A percentile compares a stretch with the other conserved stretches of the same genome.
Conservation (phyloP, 139 green algal species). For the Asterochloris sp. region DNA sequence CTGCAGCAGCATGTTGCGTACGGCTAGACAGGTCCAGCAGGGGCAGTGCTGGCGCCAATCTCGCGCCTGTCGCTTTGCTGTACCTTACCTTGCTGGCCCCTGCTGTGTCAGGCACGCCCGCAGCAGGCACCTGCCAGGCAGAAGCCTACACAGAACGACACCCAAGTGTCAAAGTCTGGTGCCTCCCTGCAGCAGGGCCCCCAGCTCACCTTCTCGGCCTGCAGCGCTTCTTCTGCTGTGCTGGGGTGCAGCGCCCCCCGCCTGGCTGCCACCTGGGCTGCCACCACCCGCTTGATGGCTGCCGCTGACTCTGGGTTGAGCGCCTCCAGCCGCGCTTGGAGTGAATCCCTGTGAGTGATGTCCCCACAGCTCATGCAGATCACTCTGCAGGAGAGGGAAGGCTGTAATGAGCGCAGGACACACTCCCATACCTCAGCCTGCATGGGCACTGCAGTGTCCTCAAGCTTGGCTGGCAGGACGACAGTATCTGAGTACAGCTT, state of each 20-base stretch:
- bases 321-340: constrained; percentile 57
- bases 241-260: constrained; percentile 16
- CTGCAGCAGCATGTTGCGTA: no score
- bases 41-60: no score
- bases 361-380: constrained; percentile 63
- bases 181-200: neutral
- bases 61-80: no score
- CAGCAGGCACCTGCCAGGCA: no score
- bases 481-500: no score
- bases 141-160: neutral
- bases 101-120: no score
- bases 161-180: neutral
- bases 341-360: constrained; percentile 33
- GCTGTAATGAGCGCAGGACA: no score
- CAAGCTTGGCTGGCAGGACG: neutral
- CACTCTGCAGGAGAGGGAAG: constrained; percentile 39
- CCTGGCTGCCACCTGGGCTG: neutral
- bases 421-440: no score
- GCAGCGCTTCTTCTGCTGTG: constrained; percentile 15
- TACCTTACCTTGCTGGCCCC: no score
- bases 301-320: constrained; percentile 60
- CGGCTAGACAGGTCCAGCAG: no score
- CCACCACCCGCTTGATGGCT: constrained; percentile 31
- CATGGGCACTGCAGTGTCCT: no score
- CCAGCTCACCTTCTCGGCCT: constrained; percentile 11